Percentiles rank a stretch among this genome's conserved stretches.
phyloP scores from a whole-genome alignment of 2,329 filamentous ascomycete species.

The Pseudocercospora pini-densiflorae region DNA sequence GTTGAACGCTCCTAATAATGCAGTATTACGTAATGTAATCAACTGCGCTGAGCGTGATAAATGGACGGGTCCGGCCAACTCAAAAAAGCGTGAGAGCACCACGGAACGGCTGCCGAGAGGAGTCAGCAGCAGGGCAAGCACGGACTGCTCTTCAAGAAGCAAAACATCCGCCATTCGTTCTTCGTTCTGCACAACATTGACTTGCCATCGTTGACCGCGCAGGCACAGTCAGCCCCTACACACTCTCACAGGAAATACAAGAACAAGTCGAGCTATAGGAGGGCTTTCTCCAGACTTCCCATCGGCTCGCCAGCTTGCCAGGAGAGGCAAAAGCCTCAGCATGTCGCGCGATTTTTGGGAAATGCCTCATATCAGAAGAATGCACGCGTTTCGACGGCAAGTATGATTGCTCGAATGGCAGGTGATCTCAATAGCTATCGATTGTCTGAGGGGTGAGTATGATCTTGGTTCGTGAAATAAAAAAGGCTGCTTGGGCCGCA shows the following conservation, averaged over 20 bases:
- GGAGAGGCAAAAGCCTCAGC: conserved; percentile 2
- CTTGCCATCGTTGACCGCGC: neutral
- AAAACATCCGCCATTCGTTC: neutral
- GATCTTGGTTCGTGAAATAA: neutral
- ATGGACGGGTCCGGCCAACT: neutral
- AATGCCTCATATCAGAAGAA: conserved; percentile 13
- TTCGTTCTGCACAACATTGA: neutral
- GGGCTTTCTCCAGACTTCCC: neutral
- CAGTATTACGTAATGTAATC: too few relatives aligned
- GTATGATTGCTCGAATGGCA: neutral
- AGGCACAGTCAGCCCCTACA: neutral
- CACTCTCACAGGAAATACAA: too few relatives aligned
- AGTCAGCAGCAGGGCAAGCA: neutral
- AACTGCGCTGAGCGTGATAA: too few relatives aligned
- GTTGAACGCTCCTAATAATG: too few relatives aligned
- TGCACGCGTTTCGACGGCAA: neutral
- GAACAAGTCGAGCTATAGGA: too few relatives aligned
- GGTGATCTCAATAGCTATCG: neutral
- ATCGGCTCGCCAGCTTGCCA: neutral
- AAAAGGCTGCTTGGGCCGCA: neutral
- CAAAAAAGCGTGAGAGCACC: neutral
- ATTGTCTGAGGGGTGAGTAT: neutral
- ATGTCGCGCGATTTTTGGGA: conserved; percentile 13
- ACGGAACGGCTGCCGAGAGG: neutral
- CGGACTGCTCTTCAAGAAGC: neutral